Base-by-base conservation (phyloP, 768 basidiomycete species). In the Hericium alpestre region DNA sequence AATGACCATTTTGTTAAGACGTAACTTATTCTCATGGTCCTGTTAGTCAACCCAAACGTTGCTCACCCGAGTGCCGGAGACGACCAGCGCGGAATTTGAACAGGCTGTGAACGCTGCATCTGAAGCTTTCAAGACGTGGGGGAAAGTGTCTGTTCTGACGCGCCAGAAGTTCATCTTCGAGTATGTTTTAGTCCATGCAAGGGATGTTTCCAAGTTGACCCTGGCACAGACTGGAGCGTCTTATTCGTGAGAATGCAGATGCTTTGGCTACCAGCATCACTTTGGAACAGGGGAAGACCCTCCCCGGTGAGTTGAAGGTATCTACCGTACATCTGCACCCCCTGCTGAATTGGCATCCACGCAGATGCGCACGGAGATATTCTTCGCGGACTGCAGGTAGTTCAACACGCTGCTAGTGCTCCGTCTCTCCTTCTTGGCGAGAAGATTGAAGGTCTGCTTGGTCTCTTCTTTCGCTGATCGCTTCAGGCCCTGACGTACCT, bases 291-390 rank as follows among this genome's bases (percentile, higher is more conserved):
- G 95, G 95, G 15, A 97, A 97, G 74, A 99, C 95, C 0, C 71
- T 90, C 47, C 82, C 88, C 60, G 88, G 88, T 88, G 62, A 15
- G 71, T 59, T 32, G n/a, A 49, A 27, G 52, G 20, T 16, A 37
- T 69, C 69, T 55, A 38, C 10, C 11, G 20, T 10, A 15, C 32
- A 7, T 32, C 32, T 32, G 37, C 48, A 43, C 18, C 47, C 4
- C 58, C n/a, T n/a, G 13, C 32, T 32, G 32, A 32, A 32, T 54
- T 23, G 46, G 18, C 23, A 37, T n/a, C 3, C 10, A 23, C 40
- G 37, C 61, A 87, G 95, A 99, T 72, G 95, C 95, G 0, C 91
- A 92, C 61, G 95, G 95, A 0, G 95, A 99, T 69, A 79, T 99
- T 40, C 80, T 93, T 12, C 88, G 95, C 23, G 94, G 94, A 25